Evolutionary conservation across 2,329 filamentous ascomycete species (phyloP).

Genomic region (Diplodia mutila): DNA sequence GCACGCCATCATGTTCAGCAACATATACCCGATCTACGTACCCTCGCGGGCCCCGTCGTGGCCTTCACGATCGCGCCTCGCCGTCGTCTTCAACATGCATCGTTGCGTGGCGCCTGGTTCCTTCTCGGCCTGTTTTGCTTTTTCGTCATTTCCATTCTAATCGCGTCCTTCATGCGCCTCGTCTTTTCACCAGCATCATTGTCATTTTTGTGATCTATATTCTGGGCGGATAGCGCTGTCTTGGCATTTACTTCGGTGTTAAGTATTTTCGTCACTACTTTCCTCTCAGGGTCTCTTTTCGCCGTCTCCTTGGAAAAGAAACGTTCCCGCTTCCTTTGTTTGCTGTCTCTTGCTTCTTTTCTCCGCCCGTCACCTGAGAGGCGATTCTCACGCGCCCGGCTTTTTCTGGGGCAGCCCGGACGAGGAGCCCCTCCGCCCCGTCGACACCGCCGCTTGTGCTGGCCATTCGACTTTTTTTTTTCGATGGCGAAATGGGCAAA

Average conservation of each 20-base stretch:
- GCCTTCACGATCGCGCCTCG: constrained; percentile 20
- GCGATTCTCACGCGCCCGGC: neutral
- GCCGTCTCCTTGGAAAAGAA: constrained; percentile 23
- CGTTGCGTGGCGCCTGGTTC: constrained; percentile 25
- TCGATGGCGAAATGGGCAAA: neutral
- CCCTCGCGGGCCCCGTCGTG: constrained; percentile 15
- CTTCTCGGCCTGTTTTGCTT: constrained; percentile 19
- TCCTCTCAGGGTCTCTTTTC: constrained; percentile 13
- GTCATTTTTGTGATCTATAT: constrained; percentile 23
- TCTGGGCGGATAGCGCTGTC: constrained; percentile 24
- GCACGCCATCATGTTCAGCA: constrained; percentile 25
- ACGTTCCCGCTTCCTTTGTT: constrained; percentile 14
- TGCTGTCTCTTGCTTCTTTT: constrained; percentile 10
- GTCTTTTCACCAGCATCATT: constrained; percentile 11
- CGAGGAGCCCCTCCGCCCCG: neutral
- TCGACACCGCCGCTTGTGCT: constrained; percentile 5
- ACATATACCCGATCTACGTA: constrained; percentile 24
- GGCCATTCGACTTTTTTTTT: neutral
- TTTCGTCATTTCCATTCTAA: constrained; percentile 1
- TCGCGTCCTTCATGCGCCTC: constrained; percentile 23
- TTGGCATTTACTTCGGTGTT: constrained; percentile 26
- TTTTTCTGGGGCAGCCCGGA: neutral
- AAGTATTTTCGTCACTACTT: constrained; percentile 23
- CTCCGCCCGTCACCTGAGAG: neutral
- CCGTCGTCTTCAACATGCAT: constrained; percentile 21